A percentile compares a stretch with the other conserved stretches of the same genome.
These are phyloP conservation scores for Porphyrellus cyaneotinctus DNA, from an alignment of 768 basidiomycete genomes.

Conservation along the genomic window DNA sequence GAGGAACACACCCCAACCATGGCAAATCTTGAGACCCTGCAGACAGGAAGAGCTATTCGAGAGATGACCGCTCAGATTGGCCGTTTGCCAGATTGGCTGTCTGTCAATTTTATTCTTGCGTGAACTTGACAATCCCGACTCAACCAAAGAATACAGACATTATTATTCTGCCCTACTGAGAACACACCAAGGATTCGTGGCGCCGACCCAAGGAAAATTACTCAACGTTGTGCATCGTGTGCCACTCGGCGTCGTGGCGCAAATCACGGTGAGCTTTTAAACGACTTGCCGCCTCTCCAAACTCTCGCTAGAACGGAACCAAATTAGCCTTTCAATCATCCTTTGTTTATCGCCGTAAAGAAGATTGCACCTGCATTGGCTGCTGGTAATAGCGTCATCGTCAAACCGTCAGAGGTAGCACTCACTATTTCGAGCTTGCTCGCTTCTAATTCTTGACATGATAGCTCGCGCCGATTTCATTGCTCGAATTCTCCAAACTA, in stretches of 20 bases:
- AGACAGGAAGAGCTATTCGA: slow-evolving; percentile 77
- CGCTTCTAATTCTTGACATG: neutral
- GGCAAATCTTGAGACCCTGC: slow-evolving; percentile 63
- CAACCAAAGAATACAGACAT: slow-evolving; percentile 41
- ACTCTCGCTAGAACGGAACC: neutral
- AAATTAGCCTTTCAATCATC: slow-evolving; percentile 80
- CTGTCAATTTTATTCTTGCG: slow-evolving; percentile 26
- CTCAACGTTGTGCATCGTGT: slow-evolving; percentile 77
- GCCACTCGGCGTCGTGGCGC: slow-evolving; percentile 85
- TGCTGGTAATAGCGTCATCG: slow-evolving; percentile 78
- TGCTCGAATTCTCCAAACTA: slow-evolving; percentile 71
- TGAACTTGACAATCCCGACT: neutral
- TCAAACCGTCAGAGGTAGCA: slow-evolving; percentile 74
- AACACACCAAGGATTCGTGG: slow-evolving; percentile 63
- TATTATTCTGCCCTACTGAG: slow-evolving; percentile 75
- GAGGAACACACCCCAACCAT: slow-evolving; percentile 55
- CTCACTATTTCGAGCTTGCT: neutral
- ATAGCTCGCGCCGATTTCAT: slow-evolving; percentile 73
- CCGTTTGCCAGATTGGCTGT: slow-evolving; percentile 86
- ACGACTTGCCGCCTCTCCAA: neutral
- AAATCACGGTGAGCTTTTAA: slow-evolving; percentile 61
- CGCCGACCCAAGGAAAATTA: slow-evolving; percentile 75
- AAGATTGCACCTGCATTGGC: slow-evolving; percentile 85
- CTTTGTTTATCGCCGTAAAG: slow-evolving; percentile 83
- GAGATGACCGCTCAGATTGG: slow-evolving; percentile 81